phyloP scores from a whole-genome alignment of 2,329 filamentous ascomycete genomes.

The Fusarium sp. region DNA sequence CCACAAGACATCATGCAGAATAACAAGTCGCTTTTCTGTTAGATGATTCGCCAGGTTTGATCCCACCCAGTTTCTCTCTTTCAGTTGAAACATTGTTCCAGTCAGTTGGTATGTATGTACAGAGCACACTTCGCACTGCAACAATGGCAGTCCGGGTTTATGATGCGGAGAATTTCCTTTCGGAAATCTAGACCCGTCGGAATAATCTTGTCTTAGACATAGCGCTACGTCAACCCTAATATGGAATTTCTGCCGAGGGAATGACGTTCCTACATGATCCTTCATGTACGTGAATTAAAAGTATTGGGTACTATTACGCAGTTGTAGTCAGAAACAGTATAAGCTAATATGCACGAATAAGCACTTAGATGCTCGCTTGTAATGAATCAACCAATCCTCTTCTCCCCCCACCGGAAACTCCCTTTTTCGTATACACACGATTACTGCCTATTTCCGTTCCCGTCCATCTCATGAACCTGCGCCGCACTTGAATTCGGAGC shows the following conservation, averaged over 20 bases:
- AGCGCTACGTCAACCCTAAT: neutral
- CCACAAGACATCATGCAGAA: neutral
- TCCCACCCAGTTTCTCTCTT: neutral
- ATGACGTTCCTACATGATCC: neutral
- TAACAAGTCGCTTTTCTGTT: neutral
- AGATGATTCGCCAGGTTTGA: neutral
- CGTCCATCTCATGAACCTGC: conserved; percentile 21
- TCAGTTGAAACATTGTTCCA: neutral
- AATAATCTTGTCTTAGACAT: neutral
- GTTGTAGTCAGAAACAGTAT: neutral
- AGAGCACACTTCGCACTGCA: neutral
- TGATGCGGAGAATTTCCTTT: neutral
- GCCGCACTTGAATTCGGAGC: conserved; percentile 13
- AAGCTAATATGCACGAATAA: conserved; percentile 11
- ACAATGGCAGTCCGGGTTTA: neutral
- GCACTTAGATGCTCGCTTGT: conserved; percentile 17
- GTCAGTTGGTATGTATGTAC: neutral
- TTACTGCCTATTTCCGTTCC: neutral
- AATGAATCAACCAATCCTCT: neutral
- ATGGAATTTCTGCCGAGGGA: neutral
- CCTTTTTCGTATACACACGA: neutral
- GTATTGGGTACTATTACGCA: neutral
- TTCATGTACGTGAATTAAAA: neutral
- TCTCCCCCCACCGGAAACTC: neutral
- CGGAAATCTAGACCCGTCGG: neutral